phyloP scores from a whole-genome alignment of 805 yeast genomes.

The Blastobotrys americana region DNA sequence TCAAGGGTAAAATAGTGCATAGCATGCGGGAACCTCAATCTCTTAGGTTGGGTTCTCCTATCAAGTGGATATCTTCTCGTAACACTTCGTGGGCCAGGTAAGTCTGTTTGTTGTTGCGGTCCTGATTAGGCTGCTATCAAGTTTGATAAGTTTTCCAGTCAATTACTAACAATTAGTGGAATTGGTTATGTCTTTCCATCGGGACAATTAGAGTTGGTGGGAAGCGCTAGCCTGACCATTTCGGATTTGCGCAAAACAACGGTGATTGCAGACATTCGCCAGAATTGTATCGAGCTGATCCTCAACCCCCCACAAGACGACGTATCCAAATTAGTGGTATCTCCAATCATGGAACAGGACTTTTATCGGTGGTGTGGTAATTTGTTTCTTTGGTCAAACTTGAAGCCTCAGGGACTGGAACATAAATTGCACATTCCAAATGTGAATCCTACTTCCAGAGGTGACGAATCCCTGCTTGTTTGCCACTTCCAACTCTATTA shows the following conservation, averaged over 20 bases:
- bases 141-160: neutral
- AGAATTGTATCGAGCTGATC: constrained; percentile 17
- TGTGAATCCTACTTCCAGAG: constrained; percentile 1
- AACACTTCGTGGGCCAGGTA: constrained; percentile 8
- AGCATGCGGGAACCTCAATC: constrained; percentile 12
- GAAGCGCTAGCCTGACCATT: constrained; percentile 5
- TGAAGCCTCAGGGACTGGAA: constrained; percentile 17
- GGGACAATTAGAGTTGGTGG: constrained; percentile 7
- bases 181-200: constrained; percentile 10
- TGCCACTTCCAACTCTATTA: constrained; percentile 18
- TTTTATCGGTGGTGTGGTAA: constrained; percentile 15
- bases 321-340: constrained; percentile 11
- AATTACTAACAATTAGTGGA: constrained; percentile 8
- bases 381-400: constrained; percentile 17
- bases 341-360: constrained; percentile 17
- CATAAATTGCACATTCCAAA: constrained; percentile 12
- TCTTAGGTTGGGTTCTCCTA: constrained; percentile 10
- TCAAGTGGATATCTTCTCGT: constrained; percentile 18
- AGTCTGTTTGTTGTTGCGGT: neutral
- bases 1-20: constrained; percentile 7
- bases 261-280: constrained; percentile 12
- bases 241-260: constrained; percentile 17
- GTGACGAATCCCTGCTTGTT: constrained; percentile 11
- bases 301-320: constrained; percentile 11
- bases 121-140: neutral